Conservation (phyloP, 2,329 filamentous ascomycete species). For the Botrytis fragariae region DNA sequence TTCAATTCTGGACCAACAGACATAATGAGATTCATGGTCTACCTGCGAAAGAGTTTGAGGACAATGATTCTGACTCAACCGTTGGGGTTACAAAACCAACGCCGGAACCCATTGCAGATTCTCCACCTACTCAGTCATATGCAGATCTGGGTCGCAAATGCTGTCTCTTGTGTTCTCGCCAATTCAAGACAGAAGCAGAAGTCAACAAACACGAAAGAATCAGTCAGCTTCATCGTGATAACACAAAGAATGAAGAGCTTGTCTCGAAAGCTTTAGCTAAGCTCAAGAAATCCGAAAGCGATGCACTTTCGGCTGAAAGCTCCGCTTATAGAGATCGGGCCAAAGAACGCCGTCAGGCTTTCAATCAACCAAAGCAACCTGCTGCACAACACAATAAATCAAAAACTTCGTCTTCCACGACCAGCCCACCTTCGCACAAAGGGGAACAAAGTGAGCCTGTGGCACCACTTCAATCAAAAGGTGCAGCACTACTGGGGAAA, state of each 20-base stretch:
- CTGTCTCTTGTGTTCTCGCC: constrained; percentile 61
- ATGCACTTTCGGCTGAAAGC: constrained; percentile 23
- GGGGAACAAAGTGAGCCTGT: constrained; percentile 43
- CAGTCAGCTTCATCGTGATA: constrained; percentile 55
- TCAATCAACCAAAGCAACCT: constrained; percentile 59
- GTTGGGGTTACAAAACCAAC: constrained; percentile 20
- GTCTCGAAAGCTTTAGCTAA: constrained; percentile 42
- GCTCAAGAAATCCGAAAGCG: constrained; percentile 37
- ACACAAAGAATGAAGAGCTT: constrained; percentile 50
- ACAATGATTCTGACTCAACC: constrained; percentile 29
- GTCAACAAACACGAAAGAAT: constrained; percentile 59
- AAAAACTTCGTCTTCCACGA: constrained; percentile 32
- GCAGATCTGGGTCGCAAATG: constrained; percentile 56
- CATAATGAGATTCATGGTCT: constrained; percentile 64
- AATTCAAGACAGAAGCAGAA: constrained; percentile 54
- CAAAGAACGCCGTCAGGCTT: constrained; percentile 61
- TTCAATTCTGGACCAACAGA: constrained; percentile 70
- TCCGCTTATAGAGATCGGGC: constrained; percentile 55
- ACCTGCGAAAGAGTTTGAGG: constrained; percentile 42
- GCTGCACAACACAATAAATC: constrained; percentile 40
- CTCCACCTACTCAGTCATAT: constrained; percentile 53
- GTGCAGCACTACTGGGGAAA: constrained; percentile 66
- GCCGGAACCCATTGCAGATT: constrained; percentile 31
- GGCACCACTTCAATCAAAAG: constrained; percentile 53
- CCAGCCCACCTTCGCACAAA: constrained; percentile 26